These are phyloP conservation scores for Auriscalpium vulgare DNA, from an alignment of 768 basidiomycete genomes.

Conservation along the genomic window DNA sequence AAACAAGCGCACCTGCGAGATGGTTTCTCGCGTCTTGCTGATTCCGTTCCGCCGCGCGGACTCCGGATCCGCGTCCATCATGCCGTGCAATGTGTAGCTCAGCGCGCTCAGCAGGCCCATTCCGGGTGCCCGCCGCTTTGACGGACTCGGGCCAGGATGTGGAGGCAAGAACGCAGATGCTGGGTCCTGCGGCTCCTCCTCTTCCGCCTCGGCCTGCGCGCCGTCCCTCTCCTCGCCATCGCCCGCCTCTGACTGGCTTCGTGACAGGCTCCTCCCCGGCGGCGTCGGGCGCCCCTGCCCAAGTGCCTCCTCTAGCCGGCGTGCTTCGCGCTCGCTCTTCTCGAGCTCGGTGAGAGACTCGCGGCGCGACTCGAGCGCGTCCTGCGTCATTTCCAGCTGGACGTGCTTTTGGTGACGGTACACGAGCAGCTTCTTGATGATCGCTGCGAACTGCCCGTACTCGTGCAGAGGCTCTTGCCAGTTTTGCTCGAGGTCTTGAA, in stretches of 20 bases:
- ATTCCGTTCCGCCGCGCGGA: conserved; percentile 89
- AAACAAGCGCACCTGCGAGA: conserved; percentile 67
- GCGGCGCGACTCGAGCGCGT: conserved; percentile 74
- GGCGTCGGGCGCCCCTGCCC: conserved; percentile 38
- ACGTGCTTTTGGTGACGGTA: conserved; percentile 98
- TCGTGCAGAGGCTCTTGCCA: conserved; percentile 96
- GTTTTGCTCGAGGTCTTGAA: conserved; percentile 89
- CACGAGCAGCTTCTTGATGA: conserved; percentile 89
- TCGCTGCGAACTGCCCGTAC: conserved; percentile 88
- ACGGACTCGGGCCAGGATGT: conserved; percentile 72
- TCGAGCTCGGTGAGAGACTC: conserved; percentile 85
- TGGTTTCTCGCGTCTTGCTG: conserved; percentile 87
- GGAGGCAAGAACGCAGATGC: conserved; percentile 54
- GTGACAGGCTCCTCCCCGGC: background rate
- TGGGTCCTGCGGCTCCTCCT: conserved; percentile 27
- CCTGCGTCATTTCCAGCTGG: conserved; percentile 96
- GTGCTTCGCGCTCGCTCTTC: conserved; percentile 86
- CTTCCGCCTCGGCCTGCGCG: conserved; percentile 22
- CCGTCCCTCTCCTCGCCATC: conserved; percentile 16
- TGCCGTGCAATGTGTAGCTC: conserved; percentile 90
- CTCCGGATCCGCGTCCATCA: conserved; percentile 99
- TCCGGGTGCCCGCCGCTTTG: conserved; percentile 56
- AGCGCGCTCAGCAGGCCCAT: conserved; percentile 87
- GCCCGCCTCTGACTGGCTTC: background rate
- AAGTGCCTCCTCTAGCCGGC: conserved; percentile 82